Evolutionary conservation across 2,329 filamentous ascomycete species (phyloP), one percentile per base, ranked within the genome.

Genomic region (Epichloe sylvatica): DNA sequence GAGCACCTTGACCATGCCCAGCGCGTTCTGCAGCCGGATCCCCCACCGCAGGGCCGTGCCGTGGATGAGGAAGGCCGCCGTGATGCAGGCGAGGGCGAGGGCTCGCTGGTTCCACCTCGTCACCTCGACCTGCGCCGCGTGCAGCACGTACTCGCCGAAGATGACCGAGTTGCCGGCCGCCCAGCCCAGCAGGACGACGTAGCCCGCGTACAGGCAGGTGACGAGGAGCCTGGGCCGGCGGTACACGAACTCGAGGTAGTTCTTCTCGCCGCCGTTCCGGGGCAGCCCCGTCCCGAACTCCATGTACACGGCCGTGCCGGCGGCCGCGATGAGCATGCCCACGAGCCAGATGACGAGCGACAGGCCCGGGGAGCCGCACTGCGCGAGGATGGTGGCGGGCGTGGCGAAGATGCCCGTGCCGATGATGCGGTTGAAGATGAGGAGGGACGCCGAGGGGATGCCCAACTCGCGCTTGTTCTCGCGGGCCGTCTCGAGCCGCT

Each of bases 121-220:
- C 23, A 81, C 76, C 54, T 84, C 75, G 21, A 78, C 71, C 12
- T 78, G 67, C 11, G 81, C 77, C 8, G 81, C 82, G 58, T 81
- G 73, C 2, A 86, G 71, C 50, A 86, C 78, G 63, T 85, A 85
- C 60, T 84, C 80, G 52, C 81, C 81, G 54, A 86, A 84, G 38
- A 84, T 74, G 54, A 86, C 77, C 1, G 76, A 82, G 63, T 85
- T 85, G 13, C 77, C 77, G 6, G 76, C 77, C 0, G 80, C 78
- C 78, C 79, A 84, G 12, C 76, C 78, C 17, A 84, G 72, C 1
- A 84, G 70, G 25, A 84, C 59, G 12, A 81, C 75, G 53, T 83
- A 83, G 33, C 75, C 73, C 4, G 73, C 68, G 62, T 81, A 83
- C 49, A 83, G 66, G 13, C 72, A 74, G 7, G 80, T 83, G 43